Evolutionary conservation across 2,329 filamentous ascomycete species (phyloP).

Genomic region (Blastomyces percursus): DNA sequence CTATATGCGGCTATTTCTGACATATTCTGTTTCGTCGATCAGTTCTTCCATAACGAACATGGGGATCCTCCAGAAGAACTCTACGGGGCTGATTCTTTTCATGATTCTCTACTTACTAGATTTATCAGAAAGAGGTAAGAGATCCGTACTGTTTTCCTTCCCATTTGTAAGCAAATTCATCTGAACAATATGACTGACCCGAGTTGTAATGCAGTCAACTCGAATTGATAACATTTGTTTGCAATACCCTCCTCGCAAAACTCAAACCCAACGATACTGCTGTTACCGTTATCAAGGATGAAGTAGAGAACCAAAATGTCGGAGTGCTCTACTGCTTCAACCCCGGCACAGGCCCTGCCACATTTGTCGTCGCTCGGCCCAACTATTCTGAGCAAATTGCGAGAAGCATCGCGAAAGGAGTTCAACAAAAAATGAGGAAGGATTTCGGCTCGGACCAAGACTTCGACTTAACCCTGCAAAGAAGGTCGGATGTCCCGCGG

Average conservation of each 20-base stretch:
- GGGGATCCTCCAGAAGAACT: slow-evolving; percentile 60
- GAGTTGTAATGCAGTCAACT: not conserved
- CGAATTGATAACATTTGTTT: not conserved
- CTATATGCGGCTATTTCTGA: no score
- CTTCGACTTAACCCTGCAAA: no score
- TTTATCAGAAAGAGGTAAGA: slow-evolving; percentile 62
- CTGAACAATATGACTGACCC: no score
- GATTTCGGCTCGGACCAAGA: no score
- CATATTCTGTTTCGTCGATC: no score
- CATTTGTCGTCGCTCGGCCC: slow-evolving; percentile 51
- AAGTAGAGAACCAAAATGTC: no score
- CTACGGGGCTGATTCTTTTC: slow-evolving; percentile 63
- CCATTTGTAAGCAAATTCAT: not conserved
- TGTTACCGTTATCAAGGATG: no score
- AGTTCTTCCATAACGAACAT: slow-evolving; percentile 20
- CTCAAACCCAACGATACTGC: slow-evolving; percentile 43
- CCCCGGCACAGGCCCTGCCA: slow-evolving; percentile 57
- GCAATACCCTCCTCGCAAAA: not conserved
- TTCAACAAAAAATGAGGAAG: no score
- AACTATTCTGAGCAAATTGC: no score
- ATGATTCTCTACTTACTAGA: slow-evolving; percentile 52
- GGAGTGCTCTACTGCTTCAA: not conserved
- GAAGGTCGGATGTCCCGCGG: not conserved
- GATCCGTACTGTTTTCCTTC: not conserved
- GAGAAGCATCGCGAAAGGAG: no score